Percentiles rank a stretch among this genome's conserved stretches.
These are phyloP conservation scores for Paramecium octaurelia DNA, from an alignment of 73 alveolate species.

Conservation along the genomic window DNA sequence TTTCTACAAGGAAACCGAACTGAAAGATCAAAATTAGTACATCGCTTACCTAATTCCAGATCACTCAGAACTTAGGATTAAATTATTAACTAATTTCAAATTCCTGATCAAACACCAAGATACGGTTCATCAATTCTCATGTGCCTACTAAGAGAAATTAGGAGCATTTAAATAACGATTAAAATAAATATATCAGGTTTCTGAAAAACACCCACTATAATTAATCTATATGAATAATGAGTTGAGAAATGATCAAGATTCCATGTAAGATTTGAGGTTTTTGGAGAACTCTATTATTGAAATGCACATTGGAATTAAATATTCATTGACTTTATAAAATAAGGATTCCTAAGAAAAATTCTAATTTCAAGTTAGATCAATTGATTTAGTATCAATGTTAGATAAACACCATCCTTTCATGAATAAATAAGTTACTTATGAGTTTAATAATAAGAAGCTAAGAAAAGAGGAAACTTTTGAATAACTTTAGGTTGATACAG, in stretches of 20 bases:
- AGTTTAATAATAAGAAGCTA: not conserved
- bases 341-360: not conserved
- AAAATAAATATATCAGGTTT: not conserved
- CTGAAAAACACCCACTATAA: not conserved
- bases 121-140: not conserved
- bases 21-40: not conserved
- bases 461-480: not conserved
- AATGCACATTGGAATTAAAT: not conserved
- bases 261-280: not conserved
- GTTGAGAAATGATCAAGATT: not conserved
- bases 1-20: not conserved
- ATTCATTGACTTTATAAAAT: not conserved
- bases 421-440: not conserved
- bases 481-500: not conserved
- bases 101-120: not conserved
- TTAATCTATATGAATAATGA: not conserved
- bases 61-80: not conserved
- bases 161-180: not conserved
- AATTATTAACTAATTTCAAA: not conserved
- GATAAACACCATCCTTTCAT: not conserved
- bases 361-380: not conserved
- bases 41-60: not conserved
- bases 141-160: not conserved
- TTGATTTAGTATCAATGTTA: not conserved
- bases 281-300: not conserved